Conservation (phyloP, 2,329 filamentous ascomycete genomes). For the Trichophaea hybrida region DNA sequence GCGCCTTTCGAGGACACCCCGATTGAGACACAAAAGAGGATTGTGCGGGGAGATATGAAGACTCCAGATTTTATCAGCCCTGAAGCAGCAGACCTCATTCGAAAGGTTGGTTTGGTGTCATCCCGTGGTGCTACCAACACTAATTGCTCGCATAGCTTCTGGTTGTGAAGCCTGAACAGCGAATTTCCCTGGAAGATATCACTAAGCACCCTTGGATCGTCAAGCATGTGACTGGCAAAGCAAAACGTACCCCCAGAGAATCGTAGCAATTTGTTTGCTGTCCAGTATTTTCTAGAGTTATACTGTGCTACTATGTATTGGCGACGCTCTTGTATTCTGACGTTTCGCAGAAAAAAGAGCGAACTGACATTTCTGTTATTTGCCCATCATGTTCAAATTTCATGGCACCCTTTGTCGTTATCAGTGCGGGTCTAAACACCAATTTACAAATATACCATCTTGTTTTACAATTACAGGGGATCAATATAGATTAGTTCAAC, state of each 20-base stretch:
- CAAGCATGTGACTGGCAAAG: slow-evolving; percentile 46
- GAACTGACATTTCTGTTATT: too few species aligned
- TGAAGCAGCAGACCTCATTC: slow-evolving; percentile 85
- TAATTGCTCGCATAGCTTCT: slow-evolving; percentile 45
- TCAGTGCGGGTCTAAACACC: too few species aligned
- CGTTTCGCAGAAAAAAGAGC: too few species aligned
- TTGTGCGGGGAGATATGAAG: slow-evolving; percentile 78
- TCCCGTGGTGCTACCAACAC: neutral
- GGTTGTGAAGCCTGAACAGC: slow-evolving; percentile 84
- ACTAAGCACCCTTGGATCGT: slow-evolving; percentile 90
- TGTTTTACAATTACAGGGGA: too few species aligned
- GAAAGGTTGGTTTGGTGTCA: slow-evolving; percentile 47
- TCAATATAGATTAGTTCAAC: too few species aligned
- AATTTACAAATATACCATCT: too few species aligned
- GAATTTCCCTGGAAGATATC: slow-evolving; percentile 77
- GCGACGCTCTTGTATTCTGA: too few species aligned
- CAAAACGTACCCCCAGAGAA: slow-evolving; percentile 3
- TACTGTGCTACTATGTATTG: too few species aligned
- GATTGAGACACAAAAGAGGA: slow-evolving; percentile 84
- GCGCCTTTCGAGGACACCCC: slow-evolving; percentile 94
- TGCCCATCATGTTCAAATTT: too few species aligned
- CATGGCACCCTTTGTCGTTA: too few species aligned
- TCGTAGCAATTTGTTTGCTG: too few species aligned
- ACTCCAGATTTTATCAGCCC: slow-evolving; percentile 80
- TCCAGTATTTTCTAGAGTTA: too few species aligned